A percentile compares a stretch with the other conserved stretches of the same genome.
These are phyloP conservation scores for Malus orientalis DNA, from an alignment of 306 rosid species.

Conservation along the genomic window DNA sequence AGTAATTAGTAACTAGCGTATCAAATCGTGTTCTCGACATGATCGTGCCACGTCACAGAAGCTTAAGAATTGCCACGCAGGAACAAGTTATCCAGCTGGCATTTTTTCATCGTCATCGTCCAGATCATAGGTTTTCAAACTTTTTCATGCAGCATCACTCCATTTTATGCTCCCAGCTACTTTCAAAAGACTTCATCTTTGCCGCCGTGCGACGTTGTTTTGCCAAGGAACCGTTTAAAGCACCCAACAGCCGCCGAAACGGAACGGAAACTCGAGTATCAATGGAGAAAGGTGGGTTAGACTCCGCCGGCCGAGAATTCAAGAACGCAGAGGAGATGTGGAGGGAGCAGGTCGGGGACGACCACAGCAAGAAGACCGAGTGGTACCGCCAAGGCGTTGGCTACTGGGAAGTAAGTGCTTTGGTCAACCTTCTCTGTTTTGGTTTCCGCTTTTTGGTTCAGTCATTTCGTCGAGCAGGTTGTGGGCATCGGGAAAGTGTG, in stretches of 20 bases:
- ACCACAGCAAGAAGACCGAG: slow-evolving; percentile 48
- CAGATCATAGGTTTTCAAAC: neutral
- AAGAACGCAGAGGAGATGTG: slow-evolving; percentile 77
- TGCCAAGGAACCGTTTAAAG: neutral
- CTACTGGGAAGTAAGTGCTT: slow-evolving; percentile 69
- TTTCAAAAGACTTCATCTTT: neutral
- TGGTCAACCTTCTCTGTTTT: neutral
- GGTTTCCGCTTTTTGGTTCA: neutral
- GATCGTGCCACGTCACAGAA: neutral
- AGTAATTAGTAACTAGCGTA: no score
- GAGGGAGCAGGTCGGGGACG: slow-evolving; percentile 72
- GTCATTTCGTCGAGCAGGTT: neutral
- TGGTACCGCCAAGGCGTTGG: slow-evolving; percentile 86
- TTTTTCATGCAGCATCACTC: neutral
- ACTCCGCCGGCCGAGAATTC: slow-evolving; percentile 68
- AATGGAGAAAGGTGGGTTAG: slow-evolving; percentile 66
- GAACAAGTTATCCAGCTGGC: neutral
- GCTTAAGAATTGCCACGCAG: neutral
- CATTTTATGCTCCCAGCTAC: neutral
- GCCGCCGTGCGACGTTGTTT: neutral
- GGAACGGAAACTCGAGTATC: neutral
- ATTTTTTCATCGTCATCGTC: neutral
- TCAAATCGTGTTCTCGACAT: no score
- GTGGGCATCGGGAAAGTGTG: neutral
- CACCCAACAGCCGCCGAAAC: neutral